Evolutionary conservation across 2,329 filamentous ascomycete genomes (phyloP).

Genomic region (Sordariomycetes sp.): DNA sequence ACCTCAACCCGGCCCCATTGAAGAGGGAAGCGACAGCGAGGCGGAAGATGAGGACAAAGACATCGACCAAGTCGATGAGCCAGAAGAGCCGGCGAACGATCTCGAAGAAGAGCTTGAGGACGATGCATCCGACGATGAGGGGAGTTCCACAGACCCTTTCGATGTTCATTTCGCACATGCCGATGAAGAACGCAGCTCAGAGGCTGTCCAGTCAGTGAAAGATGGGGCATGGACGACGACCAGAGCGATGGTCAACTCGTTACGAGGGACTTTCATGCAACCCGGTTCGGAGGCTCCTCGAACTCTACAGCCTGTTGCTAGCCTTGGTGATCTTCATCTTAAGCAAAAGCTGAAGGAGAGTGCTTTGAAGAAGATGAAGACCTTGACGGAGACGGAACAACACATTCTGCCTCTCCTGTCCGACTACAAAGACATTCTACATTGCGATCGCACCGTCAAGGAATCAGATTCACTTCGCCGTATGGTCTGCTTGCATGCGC

Average conservation of each 20-base stretch:
- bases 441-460: constrained; percentile 58
- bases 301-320: no score
- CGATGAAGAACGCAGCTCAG: constrained; percentile 49
- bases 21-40: constrained; percentile 25
- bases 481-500: constrained; percentile 68
- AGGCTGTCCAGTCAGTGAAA: constrained; percentile 41
- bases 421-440: constrained; percentile 72
- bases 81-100: constrained; percentile 8
- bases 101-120: constrained; percentile 21
- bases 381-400: constrained; percentile 54
- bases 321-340: constrained; percentile 44
- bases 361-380: constrained; percentile 41
- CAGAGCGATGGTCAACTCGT: constrained; percentile 34
- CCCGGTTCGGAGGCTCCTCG: constrained; percentile 31
- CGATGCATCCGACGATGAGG: constrained; percentile 38
- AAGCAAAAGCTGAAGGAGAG: constrained; percentile 60
- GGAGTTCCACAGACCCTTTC: constrained; percentile 60
- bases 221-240: constrained; percentile 41
- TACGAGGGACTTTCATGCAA: constrained; percentile 35
- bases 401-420: constrained; percentile 65
- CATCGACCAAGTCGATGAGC: constrained; percentile 18
- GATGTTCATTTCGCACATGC: constrained; percentile 68
- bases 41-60: constrained; percentile 32
- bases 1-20: no score
- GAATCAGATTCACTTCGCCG: constrained; percentile 64